A percentile compares a stretch with the other conserved stretches of the same genome.
These are phyloP conservation scores for Cordyceps tenuipes DNA, from an alignment of 2,329 filamentous ascomycete species.

Conservation along the genomic window DNA sequence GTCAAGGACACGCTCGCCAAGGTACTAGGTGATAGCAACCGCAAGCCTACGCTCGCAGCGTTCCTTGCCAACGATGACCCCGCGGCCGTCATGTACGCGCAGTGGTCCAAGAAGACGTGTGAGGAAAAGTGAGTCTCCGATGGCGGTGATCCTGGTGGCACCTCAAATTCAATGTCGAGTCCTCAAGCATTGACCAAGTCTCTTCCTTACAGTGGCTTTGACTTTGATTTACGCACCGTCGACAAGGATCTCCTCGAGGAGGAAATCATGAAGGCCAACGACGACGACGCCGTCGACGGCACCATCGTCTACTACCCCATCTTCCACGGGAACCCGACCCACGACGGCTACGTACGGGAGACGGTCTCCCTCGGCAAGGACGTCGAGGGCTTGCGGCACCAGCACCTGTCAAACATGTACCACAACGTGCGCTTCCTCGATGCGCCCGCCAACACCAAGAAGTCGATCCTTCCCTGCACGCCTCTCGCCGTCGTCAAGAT, in stretches of 20 bases:
- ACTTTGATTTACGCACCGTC: constrained; percentile 76
- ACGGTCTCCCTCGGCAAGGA: constrained; percentile 86
- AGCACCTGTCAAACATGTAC: constrained; percentile 99
- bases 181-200: background rate
- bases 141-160: background rate
- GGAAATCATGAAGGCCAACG: constrained; percentile 75
- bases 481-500: constrained; percentile 96
- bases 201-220: constrained; percentile 61
- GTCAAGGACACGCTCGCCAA: constrained; percentile 67
- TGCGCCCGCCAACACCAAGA: constrained; percentile 64
- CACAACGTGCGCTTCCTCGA: constrained; percentile 96
- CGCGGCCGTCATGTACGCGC: constrained; percentile 84
- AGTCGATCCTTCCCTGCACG: constrained; percentile 91
- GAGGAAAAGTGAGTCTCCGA: constrained; percentile 71
- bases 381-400: constrained; percentile 88
- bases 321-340: constrained; percentile 68
- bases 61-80: constrained; percentile 91
- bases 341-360: constrained; percentile 94
- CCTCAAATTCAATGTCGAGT: background rate
- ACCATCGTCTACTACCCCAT: constrained; percentile 99
- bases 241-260: constrained; percentile 87
- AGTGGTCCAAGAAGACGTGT: constrained; percentile 96
- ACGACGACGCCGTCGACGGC: constrained; percentile 66
- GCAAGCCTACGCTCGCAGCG: constrained; percentile 71
- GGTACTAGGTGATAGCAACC: constrained; percentile 47